A percentile compares a stretch with the other conserved stretches of the same genome.
Conservation (phyloP, 2,329 filamentous ascomycete species). For the Apiospora malaysiana region DNA sequence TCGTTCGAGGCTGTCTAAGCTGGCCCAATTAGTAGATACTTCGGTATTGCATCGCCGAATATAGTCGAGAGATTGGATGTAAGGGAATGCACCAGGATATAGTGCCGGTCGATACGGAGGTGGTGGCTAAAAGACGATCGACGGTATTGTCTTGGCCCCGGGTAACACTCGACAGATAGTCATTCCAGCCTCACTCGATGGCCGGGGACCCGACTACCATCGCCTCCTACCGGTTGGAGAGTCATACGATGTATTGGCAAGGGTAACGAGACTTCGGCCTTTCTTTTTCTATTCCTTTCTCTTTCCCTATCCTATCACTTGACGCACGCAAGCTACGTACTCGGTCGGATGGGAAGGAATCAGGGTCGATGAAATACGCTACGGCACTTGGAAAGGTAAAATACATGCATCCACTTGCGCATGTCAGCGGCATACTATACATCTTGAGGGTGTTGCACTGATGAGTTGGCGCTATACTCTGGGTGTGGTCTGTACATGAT, state of each 20-base stretch:
- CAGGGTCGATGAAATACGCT: too few relatives aligned
- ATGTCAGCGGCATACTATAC: not conserved
- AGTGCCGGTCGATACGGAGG: not conserved
- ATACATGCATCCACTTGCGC: not conserved
- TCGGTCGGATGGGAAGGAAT: not conserved
- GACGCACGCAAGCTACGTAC: not conserved
- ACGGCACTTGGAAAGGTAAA: not conserved
- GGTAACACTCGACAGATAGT: not conserved
- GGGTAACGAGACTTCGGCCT: not conserved
- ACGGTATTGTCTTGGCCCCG: not conserved
- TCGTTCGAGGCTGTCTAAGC: constrained; percentile 4
- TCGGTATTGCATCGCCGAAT: not conserved
- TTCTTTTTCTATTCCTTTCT: not conserved
- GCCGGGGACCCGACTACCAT: not conserved
- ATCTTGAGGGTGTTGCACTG: not conserved
- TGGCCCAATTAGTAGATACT: not conserved
- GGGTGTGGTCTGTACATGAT: not conserved
- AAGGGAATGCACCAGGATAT: not conserved
- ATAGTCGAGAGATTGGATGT: not conserved
- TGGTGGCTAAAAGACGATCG: not conserved
- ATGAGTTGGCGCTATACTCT: not conserved
- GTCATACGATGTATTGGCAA: not conserved
- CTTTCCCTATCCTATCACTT: not conserved
- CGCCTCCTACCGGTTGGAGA: not conserved
- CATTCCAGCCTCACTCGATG: not conserved